Evolutionary conservation across 208 protist genomes (phyloP).

Genomic region (Acanthamoeba sp.): DNA sequence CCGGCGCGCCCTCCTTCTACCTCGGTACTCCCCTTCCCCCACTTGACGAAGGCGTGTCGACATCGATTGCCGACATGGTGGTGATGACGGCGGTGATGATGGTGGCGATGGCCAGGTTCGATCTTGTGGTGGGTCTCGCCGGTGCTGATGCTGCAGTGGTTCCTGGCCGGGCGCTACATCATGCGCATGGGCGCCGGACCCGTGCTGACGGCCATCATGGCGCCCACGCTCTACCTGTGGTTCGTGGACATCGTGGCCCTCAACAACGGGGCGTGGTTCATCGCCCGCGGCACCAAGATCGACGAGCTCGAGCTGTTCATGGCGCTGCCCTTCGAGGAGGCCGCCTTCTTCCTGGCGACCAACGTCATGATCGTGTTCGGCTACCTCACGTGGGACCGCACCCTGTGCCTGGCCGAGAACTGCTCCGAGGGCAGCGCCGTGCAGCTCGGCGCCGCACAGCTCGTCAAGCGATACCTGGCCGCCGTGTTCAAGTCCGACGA

Average conservation of each 20-base stretch:
- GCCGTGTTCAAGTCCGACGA: conserved; percentile 26
- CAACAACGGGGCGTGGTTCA: conserved; percentile 49
- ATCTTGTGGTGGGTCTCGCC: conserved; percentile 53
- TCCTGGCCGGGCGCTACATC: conserved; percentile 33
- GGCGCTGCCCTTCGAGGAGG: conserved; percentile 32
- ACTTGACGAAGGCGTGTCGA: background rate
- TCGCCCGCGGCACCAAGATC: conserved; percentile 34
- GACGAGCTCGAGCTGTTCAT: conserved; percentile 14
- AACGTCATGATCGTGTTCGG: conserved; percentile 61
- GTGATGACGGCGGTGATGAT: background rate
- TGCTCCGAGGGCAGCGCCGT: background rate
- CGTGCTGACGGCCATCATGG: conserved; percentile 29
- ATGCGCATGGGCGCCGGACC: background rate
- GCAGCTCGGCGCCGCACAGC: background rate
- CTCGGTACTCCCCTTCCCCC: background rate
- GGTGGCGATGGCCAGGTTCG: background rate
- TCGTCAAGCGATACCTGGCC: background rate
- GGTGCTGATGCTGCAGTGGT: conserved; percentile 58
- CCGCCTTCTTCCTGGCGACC: conserved; percentile 40
- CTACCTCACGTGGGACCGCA: conserved; percentile 42
- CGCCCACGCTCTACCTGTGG: conserved; percentile 32
- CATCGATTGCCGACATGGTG: background rate
- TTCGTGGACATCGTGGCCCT: conserved; percentile 25
- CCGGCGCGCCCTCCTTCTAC: background rate
- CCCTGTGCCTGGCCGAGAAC: conserved; percentile 56